Conservation (phyloP, 2,329 filamentous ascomycete genomes). For the Cryphonectria radicalis region DNA sequence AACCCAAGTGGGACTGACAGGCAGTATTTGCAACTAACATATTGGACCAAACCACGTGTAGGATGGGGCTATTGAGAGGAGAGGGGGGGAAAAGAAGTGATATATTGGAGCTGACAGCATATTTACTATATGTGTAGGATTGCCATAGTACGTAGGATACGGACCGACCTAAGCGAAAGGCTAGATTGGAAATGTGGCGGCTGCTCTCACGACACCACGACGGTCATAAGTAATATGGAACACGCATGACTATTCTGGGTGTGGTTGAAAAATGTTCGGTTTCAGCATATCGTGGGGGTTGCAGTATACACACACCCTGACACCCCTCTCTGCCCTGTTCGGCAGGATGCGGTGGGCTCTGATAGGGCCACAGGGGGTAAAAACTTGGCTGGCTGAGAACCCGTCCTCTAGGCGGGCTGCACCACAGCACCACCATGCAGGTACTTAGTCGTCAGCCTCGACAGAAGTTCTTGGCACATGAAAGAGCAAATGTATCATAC, state of each 20-base stretch:
- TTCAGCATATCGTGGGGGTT: slow-evolving; percentile 1
- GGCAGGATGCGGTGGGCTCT: not conserved
- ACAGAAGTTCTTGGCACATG: slow-evolving; percentile 7
- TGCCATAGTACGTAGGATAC: not conserved
- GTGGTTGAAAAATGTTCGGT: not conserved
- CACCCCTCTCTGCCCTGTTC: not conserved
- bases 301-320: not conserved
- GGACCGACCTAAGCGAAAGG: not conserved
- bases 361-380: not conserved
- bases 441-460: slow-evolving; percentile 2
- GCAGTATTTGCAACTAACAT: not conserved
- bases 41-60: not conserved
- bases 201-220: not conserved
- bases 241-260: not conserved
- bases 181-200: not conserved
- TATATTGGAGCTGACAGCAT: not conserved
- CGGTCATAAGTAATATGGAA: not conserved
- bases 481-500: not conserved
- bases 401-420: not conserved
- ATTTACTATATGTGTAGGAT: not conserved
- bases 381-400: slow-evolving; percentile 1
- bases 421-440: not conserved
- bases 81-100: not conserved
- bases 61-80: not conserved
- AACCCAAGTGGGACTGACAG: not conserved